Evolutionary conservation across 768 basidiomycete genomes (phyloP).

Genomic region (Cantharellus cinnabarinus): DNA sequence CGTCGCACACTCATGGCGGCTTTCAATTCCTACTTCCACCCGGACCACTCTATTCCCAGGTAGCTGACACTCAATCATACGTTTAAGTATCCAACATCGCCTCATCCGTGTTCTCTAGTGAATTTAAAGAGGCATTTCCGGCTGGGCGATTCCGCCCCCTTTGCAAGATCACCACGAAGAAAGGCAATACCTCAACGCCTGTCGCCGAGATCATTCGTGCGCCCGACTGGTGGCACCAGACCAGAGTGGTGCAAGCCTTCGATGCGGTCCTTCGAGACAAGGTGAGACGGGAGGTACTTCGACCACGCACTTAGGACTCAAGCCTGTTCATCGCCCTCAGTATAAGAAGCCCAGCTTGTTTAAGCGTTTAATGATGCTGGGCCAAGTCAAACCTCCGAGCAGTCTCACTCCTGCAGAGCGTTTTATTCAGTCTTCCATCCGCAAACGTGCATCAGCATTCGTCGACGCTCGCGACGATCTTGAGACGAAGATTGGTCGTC

Average conservation of each 20-base stretch:
- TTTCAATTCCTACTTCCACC: slow-evolving; percentile 73
- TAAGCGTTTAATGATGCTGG: slow-evolving; percentile 65
- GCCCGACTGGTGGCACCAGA: slow-evolving; percentile 90
- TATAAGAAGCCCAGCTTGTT: slow-evolving; percentile 78
- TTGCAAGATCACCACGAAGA: slow-evolving; percentile 75
- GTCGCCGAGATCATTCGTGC: slow-evolving; percentile 80
- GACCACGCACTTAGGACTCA: neutral
- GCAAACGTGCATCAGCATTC: slow-evolving; percentile 84
- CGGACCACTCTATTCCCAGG: slow-evolving; percentile 71
- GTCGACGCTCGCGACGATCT: slow-evolving; percentile 86
- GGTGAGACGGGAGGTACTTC: slow-evolving; percentile 20
- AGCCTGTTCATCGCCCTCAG: slow-evolving; percentile 18
- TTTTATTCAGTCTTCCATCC: slow-evolving; percentile 68
- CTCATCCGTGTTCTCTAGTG: slow-evolving; percentile 25
- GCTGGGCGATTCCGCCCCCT: slow-evolving; percentile 79
- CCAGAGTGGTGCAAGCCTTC: slow-evolving; percentile 76
- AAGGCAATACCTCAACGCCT: slow-evolving; percentile 55
- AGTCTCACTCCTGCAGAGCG: slow-evolving; percentile 65
- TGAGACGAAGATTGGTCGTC: slow-evolving; percentile 79
- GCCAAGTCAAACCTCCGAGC: slow-evolving; percentile 45
- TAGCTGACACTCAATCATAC: slow-evolving; percentile 12
- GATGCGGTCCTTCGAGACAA: slow-evolving; percentile 72
- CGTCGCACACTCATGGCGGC: slow-evolving; percentile 51
- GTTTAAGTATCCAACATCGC: neutral
- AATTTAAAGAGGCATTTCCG: slow-evolving; percentile 90